Percentiles rank a stretch among this genome's conserved stretches.
phyloP scores from a whole-genome alignment of 768 basidiomycete genomes.

The Xerocomus spinulosus region DNA sequence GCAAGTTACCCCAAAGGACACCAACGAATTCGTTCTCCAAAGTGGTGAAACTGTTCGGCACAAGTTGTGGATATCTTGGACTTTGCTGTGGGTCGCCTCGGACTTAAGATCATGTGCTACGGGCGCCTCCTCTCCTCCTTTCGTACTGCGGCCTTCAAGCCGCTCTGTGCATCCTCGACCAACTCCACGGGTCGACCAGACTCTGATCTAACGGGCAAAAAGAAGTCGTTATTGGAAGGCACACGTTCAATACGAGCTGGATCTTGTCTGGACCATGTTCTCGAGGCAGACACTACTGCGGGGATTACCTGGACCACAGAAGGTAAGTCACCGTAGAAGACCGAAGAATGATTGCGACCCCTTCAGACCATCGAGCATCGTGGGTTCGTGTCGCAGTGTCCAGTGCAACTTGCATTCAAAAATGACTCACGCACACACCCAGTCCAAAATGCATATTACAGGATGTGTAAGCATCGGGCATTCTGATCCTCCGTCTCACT shows the following conservation, averaged over 20 bases:
- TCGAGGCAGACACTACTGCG: conserved; percentile 5
- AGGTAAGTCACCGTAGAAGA: conserved; percentile 16
- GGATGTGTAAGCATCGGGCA: background rate
- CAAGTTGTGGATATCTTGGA: no score
- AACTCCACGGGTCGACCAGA: no score
- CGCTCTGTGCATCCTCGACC: background rate
- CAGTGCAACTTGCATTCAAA: no score
- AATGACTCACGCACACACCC: background rate
- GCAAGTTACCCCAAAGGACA: background rate
- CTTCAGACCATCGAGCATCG: conserved; percentile 11
- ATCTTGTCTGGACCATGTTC: background rate
- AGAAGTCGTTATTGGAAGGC: background rate
- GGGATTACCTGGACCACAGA: conserved; percentile 14
- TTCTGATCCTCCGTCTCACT: background rate
- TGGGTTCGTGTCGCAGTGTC: no score
- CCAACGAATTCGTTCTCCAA: background rate
- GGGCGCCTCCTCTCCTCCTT: no score
- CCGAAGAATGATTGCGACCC: conserved; percentile 14
- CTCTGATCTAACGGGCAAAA: background rate
- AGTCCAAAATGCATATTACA: background rate
- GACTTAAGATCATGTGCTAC: background rate
- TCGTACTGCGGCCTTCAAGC: no score
- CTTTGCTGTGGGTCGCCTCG: background rate
- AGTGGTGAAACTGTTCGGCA: background rate
- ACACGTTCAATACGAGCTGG: background rate